A percentile compares a stretch with the other conserved stretches of the same genome.
These are phyloP conservation scores for Aspergillus novoparasiticus DNA, from an alignment of 2,329 filamentous ascomycete genomes.

Conservation along the genomic window DNA sequence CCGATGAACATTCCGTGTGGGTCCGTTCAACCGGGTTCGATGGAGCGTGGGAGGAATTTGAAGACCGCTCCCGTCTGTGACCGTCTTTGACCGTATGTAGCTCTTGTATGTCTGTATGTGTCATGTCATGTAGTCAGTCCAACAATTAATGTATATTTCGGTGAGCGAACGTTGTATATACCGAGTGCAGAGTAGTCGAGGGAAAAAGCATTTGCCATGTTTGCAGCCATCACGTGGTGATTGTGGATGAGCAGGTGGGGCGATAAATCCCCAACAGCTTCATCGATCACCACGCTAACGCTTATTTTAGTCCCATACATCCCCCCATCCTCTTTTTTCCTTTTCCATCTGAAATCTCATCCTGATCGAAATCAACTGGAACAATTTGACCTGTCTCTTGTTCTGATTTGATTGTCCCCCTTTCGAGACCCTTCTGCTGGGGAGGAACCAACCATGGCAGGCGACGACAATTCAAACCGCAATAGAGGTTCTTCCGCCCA, in stretches of 20 bases:
- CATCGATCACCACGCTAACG: conserved; percentile 17
- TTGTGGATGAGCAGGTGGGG: conserved; percentile 36
- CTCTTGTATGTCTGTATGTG: neutral
- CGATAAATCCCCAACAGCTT: conserved; percentile 38
- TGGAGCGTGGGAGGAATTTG: conserved; percentile 41
- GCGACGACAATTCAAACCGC: conserved; percentile 23
- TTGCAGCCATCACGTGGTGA: conserved; percentile 13
- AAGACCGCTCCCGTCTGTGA: conserved; percentile 25
- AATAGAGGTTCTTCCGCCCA: conserved; percentile 15
- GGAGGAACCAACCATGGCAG: conserved; percentile 22
- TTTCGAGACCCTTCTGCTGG: neutral
- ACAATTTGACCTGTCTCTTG: neutral
- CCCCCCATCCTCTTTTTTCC: conserved; percentile 3
- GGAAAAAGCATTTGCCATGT: neutral
- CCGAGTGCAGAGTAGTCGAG: neutral
- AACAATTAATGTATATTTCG: neutral
- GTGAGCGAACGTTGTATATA: neutral
- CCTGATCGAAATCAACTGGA: neutral
- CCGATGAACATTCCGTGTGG: conserved; percentile 35
- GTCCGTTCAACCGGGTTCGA: conserved; percentile 45
- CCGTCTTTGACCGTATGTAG: conserved; percentile 18
- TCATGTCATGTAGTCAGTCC: neutral
- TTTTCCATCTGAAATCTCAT: conserved; percentile 1
- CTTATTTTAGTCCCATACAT: conserved; percentile 6
- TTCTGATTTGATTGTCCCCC: no score